Evolutionary conservation across 805 yeast species (phyloP).

Genomic region (Jamesozyma gamospora): DNA sequence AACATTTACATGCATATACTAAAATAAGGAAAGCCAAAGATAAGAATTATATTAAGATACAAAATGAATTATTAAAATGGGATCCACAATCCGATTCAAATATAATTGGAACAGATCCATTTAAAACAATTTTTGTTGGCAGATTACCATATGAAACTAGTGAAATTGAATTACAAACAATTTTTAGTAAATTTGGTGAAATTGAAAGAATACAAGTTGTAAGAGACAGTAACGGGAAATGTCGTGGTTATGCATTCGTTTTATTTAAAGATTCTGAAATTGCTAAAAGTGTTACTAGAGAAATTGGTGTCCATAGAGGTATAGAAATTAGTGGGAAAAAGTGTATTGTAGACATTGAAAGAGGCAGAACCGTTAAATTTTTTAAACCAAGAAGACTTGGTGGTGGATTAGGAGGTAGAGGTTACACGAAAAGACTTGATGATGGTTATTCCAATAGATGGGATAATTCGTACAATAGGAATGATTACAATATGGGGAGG

Average conservation of each 20-base stretch:
- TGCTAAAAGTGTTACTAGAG: constrained; percentile 52
- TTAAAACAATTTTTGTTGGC: constrained; percentile 66
- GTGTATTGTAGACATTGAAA: constrained; percentile 60
- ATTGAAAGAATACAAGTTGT: constrained; percentile 56
- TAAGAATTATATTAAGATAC: constrained; percentile 25
- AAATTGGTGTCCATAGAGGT: constrained; percentile 39
- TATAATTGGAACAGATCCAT: constrained; percentile 57
- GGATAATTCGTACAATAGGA: not conserved
- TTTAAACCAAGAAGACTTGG: constrained; percentile 75
- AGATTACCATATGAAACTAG: constrained; percentile 54
- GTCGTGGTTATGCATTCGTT: constrained; percentile 79
- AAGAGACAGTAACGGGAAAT: constrained; percentile 41
- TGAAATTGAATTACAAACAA: constrained; percentile 59
- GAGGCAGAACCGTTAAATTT: constrained; percentile 53
- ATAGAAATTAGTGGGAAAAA: constrained; percentile 41
- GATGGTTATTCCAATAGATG: not conserved
- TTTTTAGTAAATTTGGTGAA: constrained; percentile 56
- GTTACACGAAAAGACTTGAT: constrained; percentile 13
- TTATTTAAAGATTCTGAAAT: constrained; percentile 53
- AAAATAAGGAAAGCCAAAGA: constrained; percentile 10
- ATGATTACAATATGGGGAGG: not conserved
- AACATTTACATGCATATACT: constrained; percentile 22
- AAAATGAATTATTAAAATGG: constrained; percentile 36
- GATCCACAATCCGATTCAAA: constrained; percentile 49
- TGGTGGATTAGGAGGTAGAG: constrained; percentile 89